Percentiles rank a stretch among this genome's conserved stretches.
Conservation (phyloP, 2,329 filamentous ascomycete genomes). For the Pseudogymnoascus sp. region DNA sequence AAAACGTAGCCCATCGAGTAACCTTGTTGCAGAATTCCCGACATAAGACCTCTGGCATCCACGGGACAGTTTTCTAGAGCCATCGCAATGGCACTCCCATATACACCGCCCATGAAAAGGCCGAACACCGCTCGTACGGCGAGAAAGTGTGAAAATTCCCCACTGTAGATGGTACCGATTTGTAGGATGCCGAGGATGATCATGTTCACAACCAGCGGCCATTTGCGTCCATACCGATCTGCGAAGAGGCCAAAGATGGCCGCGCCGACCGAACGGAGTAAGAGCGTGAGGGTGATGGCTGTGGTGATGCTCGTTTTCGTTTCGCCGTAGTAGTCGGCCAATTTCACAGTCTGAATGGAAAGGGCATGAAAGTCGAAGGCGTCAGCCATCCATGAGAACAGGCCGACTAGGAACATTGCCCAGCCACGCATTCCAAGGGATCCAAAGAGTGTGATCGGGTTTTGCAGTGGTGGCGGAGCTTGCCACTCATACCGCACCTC, state of each 20-base stretch:
- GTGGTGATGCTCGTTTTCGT: conserved; percentile 36
- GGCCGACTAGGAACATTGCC: conserved; percentile 64
- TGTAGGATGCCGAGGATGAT: conserved; percentile 57
- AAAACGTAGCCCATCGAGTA: conserved; percentile 70
- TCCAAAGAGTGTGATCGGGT: conserved; percentile 58
- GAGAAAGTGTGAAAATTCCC: conserved; percentile 43
- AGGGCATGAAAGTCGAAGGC: conserved; percentile 77
- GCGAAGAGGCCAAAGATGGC: conserved; percentile 66
- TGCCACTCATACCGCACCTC: conserved; percentile 61
- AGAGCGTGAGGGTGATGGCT: conserved; percentile 37
- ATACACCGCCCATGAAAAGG: conserved; percentile 69
- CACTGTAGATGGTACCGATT: conserved; percentile 66
- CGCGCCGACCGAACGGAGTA: conserved; percentile 66
- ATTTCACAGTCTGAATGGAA: conserved; percentile 66
- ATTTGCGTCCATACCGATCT: conserved; percentile 71
- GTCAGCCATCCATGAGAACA: conserved; percentile 69
- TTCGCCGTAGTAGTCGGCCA: conserved; percentile 40
- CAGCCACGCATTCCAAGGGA: conserved; percentile 55
- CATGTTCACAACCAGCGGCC: conserved; percentile 78
- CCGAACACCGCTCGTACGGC: conserved; percentile 67
- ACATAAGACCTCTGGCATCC: conserved; percentile 54
- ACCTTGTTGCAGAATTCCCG: conserved; percentile 71
- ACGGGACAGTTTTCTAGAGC: conserved; percentile 51
- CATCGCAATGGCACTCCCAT: conserved; percentile 69
- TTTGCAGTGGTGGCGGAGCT: conserved; percentile 51